Conservation (phyloP, 306 rosid species). For the Lathyrus tuberosus region DNA sequence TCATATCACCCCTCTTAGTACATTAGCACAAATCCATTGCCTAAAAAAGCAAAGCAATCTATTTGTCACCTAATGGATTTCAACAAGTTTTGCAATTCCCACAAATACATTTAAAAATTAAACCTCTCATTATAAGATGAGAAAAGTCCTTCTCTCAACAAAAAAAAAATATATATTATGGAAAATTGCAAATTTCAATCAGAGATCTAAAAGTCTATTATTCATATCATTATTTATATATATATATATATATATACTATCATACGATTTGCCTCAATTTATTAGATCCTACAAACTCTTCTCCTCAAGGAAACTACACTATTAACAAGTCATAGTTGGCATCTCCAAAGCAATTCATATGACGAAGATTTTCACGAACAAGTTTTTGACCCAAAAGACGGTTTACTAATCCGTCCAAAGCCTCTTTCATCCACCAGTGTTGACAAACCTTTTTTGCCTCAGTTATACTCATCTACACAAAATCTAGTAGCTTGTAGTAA, state of each 20-base stretch:
- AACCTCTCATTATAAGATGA: constrained; percentile 23
- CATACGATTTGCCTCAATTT: constrained; percentile 31
- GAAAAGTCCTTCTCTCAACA: not conserved
- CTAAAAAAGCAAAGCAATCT: constrained; percentile 30
- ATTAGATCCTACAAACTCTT: constrained; percentile 40
- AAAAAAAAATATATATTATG: not conserved
- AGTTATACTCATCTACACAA: constrained; percentile 62
- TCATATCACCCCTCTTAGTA: not conserved
- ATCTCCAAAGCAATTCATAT: constrained; percentile 38
- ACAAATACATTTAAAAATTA: constrained; percentile 15
- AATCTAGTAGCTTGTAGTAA: too few species aligned
- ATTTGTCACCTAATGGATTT: constrained; percentile 2
- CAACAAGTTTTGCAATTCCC: constrained; percentile 37
- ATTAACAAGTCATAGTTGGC: constrained; percentile 49
- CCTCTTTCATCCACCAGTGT: constrained; percentile 98
- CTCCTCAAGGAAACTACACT: constrained; percentile 29
- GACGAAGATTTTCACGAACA: constrained; percentile 34
- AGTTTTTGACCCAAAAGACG: constrained; percentile 54
- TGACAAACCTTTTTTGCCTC: constrained; percentile 85
- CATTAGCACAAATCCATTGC: constrained; percentile 20
- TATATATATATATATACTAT: constrained; percentile 38
- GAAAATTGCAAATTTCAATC: constrained; percentile 40
- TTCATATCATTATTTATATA: not conserved
- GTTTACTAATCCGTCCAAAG: constrained; percentile 65
- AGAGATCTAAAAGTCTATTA: constrained; percentile 23